These are phyloP conservation scores for Crucibulum laeve DNA, from an alignment of 768 basidiomycete species.

Conservation along the genomic window DNA sequence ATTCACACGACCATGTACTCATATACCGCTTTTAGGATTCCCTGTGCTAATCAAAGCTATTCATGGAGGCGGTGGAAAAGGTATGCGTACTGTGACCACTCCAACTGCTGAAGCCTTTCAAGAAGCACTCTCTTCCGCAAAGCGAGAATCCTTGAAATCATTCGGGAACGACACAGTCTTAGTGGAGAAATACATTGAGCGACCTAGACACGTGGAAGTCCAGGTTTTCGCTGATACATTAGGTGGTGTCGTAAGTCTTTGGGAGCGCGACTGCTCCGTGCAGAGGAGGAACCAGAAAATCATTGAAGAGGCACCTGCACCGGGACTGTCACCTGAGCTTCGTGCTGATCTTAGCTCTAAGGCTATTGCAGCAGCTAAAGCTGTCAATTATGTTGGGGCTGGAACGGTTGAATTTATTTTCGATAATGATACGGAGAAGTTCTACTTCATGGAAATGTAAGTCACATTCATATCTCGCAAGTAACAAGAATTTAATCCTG, in stretches of 20 bases:
- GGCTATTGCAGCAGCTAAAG: constrained; percentile 88
- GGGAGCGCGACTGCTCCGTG: constrained; percentile 93
- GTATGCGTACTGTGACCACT: constrained; percentile 77
- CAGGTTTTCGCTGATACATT: constrained; percentile 86
- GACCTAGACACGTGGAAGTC: constrained; percentile 89
- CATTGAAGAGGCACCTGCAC: constrained; percentile 93
- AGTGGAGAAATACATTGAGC: constrained; percentile 84
- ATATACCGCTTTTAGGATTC: constrained; percentile 45
- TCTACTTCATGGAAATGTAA: constrained; percentile 96
- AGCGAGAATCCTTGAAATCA: constrained; percentile 82
- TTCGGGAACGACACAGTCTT: constrained; percentile 87
- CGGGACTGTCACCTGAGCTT: constrained; percentile 75
- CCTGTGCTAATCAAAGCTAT: constrained; percentile 97
- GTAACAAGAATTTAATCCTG: neutral
- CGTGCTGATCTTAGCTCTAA: constrained; percentile 79
- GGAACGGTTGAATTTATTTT: constrained; percentile 98
- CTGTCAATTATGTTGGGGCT: constrained; percentile 88
- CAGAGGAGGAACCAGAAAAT: constrained; percentile 94
- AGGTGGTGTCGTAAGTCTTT: constrained; percentile 87
- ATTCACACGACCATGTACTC: neutral
- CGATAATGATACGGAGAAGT: constrained; percentile 81
- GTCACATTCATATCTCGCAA: constrained; percentile 14
- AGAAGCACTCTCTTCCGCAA: constrained; percentile 81
- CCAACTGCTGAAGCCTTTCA: constrained; percentile 62
- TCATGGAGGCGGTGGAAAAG: constrained; percentile 93